Evolutionary conservation across 2,329 filamentous ascomycete species (phyloP).

Genomic region (Dothistroma septosporum): DNA sequence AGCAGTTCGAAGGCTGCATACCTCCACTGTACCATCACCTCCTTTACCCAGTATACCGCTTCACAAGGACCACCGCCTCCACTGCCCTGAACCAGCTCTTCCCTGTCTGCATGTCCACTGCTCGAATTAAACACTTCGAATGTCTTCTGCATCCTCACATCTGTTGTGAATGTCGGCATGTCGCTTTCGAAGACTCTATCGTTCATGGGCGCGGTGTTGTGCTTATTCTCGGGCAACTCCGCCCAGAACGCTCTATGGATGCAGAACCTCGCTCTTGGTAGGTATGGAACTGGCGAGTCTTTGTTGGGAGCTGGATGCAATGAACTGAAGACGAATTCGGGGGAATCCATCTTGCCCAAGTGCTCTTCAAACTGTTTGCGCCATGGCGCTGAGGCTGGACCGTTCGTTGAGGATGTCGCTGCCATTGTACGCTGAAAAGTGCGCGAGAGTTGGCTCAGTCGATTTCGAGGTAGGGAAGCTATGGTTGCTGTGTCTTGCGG

Average conservation of each 20-base stretch:
- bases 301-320: constrained; percentile 41
- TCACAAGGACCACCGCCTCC: constrained; percentile 71
- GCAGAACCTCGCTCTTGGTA: constrained; percentile 67
- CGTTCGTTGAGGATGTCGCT: constrained; percentile 37
- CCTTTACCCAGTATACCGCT: constrained; percentile 74
- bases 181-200: constrained; percentile 69
- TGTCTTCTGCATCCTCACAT: constrained; percentile 81
- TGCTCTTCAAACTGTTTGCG: constrained; percentile 48
- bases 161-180: constrained; percentile 78
- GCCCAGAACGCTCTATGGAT: constrained; percentile 84
- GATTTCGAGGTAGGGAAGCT: constrained; percentile 32
- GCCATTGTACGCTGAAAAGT: constrained; percentile 41
- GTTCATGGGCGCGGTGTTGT: constrained; percentile 70
- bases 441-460: constrained; percentile 39
- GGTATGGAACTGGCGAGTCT: constrained; percentile 39
- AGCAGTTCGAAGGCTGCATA: not conserved
- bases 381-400: constrained; percentile 49
- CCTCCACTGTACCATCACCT: constrained; percentile 75
- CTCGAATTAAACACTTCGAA: constrained; percentile 61
- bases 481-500: constrained; percentile 26
- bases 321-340: constrained; percentile 51
- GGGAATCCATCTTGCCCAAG: constrained; percentile 46
- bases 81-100: constrained; percentile 45
- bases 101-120: constrained; percentile 44
- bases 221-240: constrained; percentile 64